Base-by-base conservation (phyloP, 2,329 filamentous ascomycete species). In the Hymenoscyphus infarciens region DNA sequence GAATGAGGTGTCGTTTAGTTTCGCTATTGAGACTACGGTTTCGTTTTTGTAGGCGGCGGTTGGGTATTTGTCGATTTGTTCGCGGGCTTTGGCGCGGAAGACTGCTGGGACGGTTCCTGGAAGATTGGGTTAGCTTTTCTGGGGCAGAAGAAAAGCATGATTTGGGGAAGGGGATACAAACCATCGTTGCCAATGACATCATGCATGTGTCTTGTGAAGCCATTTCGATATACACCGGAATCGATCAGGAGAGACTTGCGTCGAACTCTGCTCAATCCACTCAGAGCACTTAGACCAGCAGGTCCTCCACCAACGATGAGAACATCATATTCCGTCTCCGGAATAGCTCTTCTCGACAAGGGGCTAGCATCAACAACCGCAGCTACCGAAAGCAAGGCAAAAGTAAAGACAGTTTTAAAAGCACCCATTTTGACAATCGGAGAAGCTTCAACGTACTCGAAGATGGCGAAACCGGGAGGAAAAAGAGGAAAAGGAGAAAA, bases 11-110 rank as follows among this genome's bases (percentile, higher is more conserved):
- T 79, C 75, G 3, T 75, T 61, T 8, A 31, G 5, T 5, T 71
- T 68, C 5, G 61, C 63, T 33, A 78, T 74, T 5, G 72, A 62
- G 10, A 74, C 77, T 45, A 86, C 81, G 0, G 81, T 86, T 13
- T 78, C 81, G 70, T 86, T 84, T 63, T 74, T 75, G 72, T 83
- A 78, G 25, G 73, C 70, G 1, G 81, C 77, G 1, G 81, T 83
- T 5, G 76, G 68, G 71, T 87, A 86, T 63, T 79, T 69, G 0
- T 74, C 69, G 55, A 87, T 77, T 65, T 85, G 81, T 63, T 81
- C 60, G 33, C 74, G 71, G 8, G 74, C 72, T 8, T 71, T 71
- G 5, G 61, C 66, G 4, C 74, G 71, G 64, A 74, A 76, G 6
- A 72, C 69, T 0, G 59, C 58, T 8, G 76, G 76, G 29, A 29